A percentile compares a stretch with the other conserved stretches of the same genome.
These are phyloP conservation scores for Suillus placidus DNA, from an alignment of 768 basidiomycete genomes.

Conservation along the genomic window DNA sequence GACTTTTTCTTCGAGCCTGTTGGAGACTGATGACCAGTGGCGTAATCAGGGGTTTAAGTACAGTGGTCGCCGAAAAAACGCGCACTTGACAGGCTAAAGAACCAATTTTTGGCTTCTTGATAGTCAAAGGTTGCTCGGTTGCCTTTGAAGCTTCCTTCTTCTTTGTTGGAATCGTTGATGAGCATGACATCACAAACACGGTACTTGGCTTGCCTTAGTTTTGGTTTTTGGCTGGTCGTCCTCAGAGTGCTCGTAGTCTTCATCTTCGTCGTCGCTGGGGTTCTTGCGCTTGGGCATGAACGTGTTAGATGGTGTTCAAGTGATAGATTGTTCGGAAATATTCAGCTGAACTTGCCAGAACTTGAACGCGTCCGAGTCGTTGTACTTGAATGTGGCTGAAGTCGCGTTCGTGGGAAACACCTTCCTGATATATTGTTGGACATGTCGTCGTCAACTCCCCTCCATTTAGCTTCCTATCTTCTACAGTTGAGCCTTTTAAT, in stretches of 20 bases:
- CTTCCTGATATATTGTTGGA: slow-evolving; percentile 36
- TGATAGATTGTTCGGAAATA: background rate
- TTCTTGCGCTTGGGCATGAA: slow-evolving; percentile 23
- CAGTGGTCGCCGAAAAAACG: background rate
- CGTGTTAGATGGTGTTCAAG: background rate
- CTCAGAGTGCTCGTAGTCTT: slow-evolving; percentile 14
- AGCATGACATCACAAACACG: background rate
- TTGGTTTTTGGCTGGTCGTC: background rate
- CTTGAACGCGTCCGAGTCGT: too few relatives aligned
- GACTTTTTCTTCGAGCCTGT: slow-evolving; percentile 9
- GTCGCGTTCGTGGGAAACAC: slow-evolving; percentile 22
- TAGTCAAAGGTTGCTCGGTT: slow-evolving; percentile 21
- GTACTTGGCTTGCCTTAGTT: background rate
- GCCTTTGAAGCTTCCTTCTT: slow-evolving; percentile 10
- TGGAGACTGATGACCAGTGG: slow-evolving; percentile 15
- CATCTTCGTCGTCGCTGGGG: slow-evolving; percentile 24
- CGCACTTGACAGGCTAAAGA: slow-evolving; percentile 6
- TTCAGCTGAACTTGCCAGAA: background rate
- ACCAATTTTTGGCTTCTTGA: slow-evolving; percentile 41
- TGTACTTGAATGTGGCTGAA: slow-evolving; percentile 13
- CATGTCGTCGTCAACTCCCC: slow-evolving; percentile 23
- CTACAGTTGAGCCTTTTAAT: slow-evolving; percentile 18
- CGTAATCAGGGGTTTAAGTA: slow-evolving; percentile 21
- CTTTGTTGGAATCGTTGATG: background rate
- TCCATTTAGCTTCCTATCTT: slow-evolving; percentile 10